Evolutionary conservation across 768 basidiomycete genomes (phyloP).

Genomic region (Tricholoma matsutake): DNA sequence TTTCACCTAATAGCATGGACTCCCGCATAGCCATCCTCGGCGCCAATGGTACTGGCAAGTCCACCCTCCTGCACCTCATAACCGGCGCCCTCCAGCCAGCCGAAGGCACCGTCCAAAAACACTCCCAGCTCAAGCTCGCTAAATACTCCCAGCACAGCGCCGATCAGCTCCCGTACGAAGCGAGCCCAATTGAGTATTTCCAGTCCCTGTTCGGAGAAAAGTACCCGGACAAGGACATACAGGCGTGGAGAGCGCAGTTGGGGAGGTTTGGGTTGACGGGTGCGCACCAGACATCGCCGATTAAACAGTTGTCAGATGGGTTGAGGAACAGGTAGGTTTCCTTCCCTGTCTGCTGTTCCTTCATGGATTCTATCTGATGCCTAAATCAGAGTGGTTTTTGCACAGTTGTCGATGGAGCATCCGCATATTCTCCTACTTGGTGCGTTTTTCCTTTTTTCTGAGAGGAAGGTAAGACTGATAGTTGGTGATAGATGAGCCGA

Average conservation of each 20-base stretch:
- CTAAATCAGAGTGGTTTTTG: conserved; percentile 74
- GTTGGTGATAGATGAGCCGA: conserved; percentile 73
- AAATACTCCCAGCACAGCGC: conserved; percentile 99
- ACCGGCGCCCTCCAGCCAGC: conserved; percentile 75
- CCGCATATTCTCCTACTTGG: conserved; percentile 90
- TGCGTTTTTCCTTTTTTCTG: conserved; percentile 28
- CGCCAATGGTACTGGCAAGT: conserved; percentile 94
- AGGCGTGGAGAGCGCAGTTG: conserved; percentile 93
- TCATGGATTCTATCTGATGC: no score
- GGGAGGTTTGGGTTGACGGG: conserved; percentile 96
- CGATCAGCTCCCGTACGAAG: conserved; percentile 95
- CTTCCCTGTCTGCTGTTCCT: no score
- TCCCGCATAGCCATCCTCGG: conserved; percentile 94
- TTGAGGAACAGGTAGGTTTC: conserved; percentile 63
- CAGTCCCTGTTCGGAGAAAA: conserved; percentile 74
- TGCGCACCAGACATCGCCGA: conserved; percentile 89
- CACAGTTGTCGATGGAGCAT: conserved; percentile 95
- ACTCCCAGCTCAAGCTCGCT: conserved; percentile 87
- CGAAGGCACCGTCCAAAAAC: conserved; percentile 87
- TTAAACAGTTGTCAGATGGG: conserved; percentile 93
- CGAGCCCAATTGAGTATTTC: conserved; percentile 91
- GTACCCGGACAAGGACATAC: conserved; percentile 87
- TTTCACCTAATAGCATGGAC: conserved; percentile 78
- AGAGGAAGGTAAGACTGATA: background rate
- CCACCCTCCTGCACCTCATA: conserved; percentile 88